A percentile compares a stretch with the other conserved stretches of the same genome.
Evolutionary conservation across 2,329 filamentous ascomycete genomes (phyloP).

Genomic region (Elsinoe arachidis): DNA sequence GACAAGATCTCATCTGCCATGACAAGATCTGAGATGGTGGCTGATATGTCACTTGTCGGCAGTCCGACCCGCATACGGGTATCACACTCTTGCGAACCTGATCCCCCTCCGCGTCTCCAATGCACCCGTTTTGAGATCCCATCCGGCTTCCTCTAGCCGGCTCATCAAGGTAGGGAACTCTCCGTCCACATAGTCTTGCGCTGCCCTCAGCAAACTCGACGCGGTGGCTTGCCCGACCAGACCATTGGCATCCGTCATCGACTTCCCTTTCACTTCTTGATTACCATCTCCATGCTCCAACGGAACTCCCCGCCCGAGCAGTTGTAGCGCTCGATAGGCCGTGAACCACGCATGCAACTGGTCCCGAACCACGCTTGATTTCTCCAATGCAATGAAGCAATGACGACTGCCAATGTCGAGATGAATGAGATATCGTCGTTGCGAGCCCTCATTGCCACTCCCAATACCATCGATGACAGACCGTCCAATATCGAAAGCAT

Average conservation of each 20-base stretch:
- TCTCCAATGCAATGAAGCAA: slow-evolving; percentile 56
- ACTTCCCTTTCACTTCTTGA: slow-evolving; percentile 17
- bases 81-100: slow-evolving; percentile 13
- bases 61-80: neutral
- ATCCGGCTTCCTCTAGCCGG: slow-evolving; percentile 44
- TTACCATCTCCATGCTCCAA: slow-evolving; percentile 4
- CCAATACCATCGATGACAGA: slow-evolving; percentile 44
- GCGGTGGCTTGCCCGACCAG: slow-evolving; percentile 3
- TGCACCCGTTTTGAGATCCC: slow-evolving; percentile 56
- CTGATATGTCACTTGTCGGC: no score
- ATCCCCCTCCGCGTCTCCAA: slow-evolving; percentile 56
- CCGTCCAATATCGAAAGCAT: slow-evolving; percentile 28
- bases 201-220: slow-evolving; percentile 36
- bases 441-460: slow-evolving; percentile 31
- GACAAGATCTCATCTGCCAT: no score
- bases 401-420: slow-evolving; percentile 3
- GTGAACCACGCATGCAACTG: slow-evolving; percentile 51
- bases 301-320: slow-evolving; percentile 28
- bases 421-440: slow-evolving; percentile 18
- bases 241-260: slow-evolving; percentile 2
- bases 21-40: no score
- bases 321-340: slow-evolving; percentile 45
- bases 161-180: slow-evolving; percentile 40
- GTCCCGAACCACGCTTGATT: slow-evolving; percentile 39
- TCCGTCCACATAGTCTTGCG: slow-evolving; percentile 30